Base-by-base conservation (phyloP, 1,284 basidiomycete species). In the Amylostereum areolatum region DNA sequence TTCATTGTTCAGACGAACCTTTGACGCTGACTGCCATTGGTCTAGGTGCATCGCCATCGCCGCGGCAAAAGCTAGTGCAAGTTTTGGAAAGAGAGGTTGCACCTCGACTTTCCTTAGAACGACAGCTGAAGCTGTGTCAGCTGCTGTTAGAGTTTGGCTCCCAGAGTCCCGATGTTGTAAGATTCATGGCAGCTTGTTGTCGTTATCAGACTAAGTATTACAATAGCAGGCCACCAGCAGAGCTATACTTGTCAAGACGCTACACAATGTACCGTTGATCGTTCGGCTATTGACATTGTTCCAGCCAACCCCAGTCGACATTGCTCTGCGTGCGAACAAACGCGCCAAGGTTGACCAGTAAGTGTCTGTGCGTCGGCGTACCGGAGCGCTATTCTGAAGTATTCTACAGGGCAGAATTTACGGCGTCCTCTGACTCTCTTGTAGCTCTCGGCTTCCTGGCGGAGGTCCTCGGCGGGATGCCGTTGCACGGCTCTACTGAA, bases 391-490 rank as follows among this genome's bases (percentile, higher is more conserved):
- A 18, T 18, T 18, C 18, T 18, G 18, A 18, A 18, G 18, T 18
- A 18, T 18, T 18, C 18, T 18, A 18, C 18, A 18, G 18, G 18
- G 18, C 18, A 18, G 18, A 18, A 18, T 18, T 18, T 18, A 18
- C 18, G 18, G 18, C 18, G 18, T 18, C 18, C 42, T 3, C 46
- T 10, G 43, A 52, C n/a, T 29, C 33, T 5, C 36, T 45, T 25
- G 39, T 4, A 8, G n/a, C 43, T n/a, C 43, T 90, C 43, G 74
- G 68, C n/a, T 67, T 80, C 43, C 68, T 96, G 31, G 75, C 83
- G 4, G 94, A 96, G 62, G 76, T 89, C 18, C 68, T 92, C 7
- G 78, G 77, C 37, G 76, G 83, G 29, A 75, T 76, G 47, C 63
- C 77, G 9, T 67, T 93, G 29, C 78, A 83, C 0, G 83, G 81